Percentiles rank a stretch among this genome's conserved stretches.
Conservation (phyloP, 352 stramenopile genomes). For the Phytophthora melonis region DNA sequence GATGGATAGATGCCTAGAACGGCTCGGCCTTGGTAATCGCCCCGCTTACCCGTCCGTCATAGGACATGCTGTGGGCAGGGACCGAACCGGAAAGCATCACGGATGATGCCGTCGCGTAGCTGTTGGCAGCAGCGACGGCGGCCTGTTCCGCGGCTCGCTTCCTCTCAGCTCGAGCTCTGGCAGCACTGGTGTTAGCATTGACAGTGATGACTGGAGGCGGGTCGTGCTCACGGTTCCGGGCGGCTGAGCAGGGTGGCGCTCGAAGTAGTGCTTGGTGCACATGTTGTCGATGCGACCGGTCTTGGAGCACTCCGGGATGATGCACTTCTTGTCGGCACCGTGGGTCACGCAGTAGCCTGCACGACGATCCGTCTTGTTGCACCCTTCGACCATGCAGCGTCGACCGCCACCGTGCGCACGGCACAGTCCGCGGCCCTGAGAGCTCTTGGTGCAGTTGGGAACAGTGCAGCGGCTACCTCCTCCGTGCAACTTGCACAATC, state of each 20-base stretch:
- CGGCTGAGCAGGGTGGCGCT: conserved; percentile 67
- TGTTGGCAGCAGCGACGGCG: conserved; percentile 20
- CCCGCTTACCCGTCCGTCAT: conserved; percentile 34
- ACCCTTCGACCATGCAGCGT: conserved; percentile 85
- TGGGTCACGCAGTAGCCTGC: conserved; percentile 85
- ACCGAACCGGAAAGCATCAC: conserved; percentile 35
- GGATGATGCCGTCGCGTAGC: conserved; percentile 37
- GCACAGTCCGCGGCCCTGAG: conserved; percentile 84
- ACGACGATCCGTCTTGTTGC: conserved; percentile 86
- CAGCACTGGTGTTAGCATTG: conserved; percentile 45
- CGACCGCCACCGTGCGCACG: conserved; percentile 84
- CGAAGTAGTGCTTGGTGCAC: conserved; percentile 90
- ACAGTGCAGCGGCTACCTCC: conserved; percentile 82
- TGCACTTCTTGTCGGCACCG: conserved; percentile 85
- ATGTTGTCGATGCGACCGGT: conserved; percentile 84
- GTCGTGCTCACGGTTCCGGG: conserved; percentile 47
- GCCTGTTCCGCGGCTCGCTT: conserved; percentile 40
- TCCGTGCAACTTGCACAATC: conserved; percentile 84
- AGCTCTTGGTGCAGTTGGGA: conserved; percentile 88
- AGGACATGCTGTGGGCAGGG: conserved; percentile 13
- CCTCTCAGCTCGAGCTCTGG: conserved; percentile 45
- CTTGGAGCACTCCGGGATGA: conserved; percentile 83
- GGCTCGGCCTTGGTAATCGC: conserved; percentile 36
- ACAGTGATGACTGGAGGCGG: conserved; percentile 46
- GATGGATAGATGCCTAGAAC: conserved; percentile 32